Percentiles rank a stretch among this genome's conserved stretches.
Evolutionary conservation across 208 protist genomes (phyloP).

Genomic region (Acanthamoeba royreba): DNA sequence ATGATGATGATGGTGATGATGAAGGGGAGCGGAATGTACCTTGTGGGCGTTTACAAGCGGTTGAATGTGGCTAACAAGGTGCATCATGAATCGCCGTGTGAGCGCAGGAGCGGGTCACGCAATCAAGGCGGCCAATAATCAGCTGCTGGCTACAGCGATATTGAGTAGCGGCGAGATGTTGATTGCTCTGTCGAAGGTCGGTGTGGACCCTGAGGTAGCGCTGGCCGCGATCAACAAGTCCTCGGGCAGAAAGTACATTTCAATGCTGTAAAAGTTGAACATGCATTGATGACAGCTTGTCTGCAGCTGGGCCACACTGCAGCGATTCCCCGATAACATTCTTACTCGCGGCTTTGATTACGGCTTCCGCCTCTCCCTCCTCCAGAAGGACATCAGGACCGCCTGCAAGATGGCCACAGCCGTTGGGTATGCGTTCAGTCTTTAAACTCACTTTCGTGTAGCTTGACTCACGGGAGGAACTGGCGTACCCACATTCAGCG

Average conservation of each 20-base stretch:
- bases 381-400: conserved; percentile 29
- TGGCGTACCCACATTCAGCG: too few relatives aligned
- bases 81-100: too few relatives aligned
- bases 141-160: background rate
- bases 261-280: background rate
- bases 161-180: conserved; percentile 23
- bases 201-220: background rate
- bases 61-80: too few relatives aligned
- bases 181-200: background rate
- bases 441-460: too few relatives aligned
- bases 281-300: background rate
- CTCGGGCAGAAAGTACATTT: background rate
- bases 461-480: too few relatives aligned
- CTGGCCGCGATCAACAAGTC: conserved; percentile 21
- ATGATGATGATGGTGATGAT: too few relatives aligned
- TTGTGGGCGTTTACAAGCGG: too few relatives aligned
- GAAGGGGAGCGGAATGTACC: too few relatives aligned
- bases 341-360: conserved; percentile 29
- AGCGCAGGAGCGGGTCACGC: conserved; percentile 34
- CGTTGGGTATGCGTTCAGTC: background rate
- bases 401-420: background rate
- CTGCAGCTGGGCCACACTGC: conserved; percentile 25
- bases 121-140: conserved; percentile 35
- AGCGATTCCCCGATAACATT: conserved; percentile 40
- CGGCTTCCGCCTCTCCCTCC: conserved; percentile 11